Conservation (phyloP, 805 yeast genomes). For the Candida andamanensis region DNA sequence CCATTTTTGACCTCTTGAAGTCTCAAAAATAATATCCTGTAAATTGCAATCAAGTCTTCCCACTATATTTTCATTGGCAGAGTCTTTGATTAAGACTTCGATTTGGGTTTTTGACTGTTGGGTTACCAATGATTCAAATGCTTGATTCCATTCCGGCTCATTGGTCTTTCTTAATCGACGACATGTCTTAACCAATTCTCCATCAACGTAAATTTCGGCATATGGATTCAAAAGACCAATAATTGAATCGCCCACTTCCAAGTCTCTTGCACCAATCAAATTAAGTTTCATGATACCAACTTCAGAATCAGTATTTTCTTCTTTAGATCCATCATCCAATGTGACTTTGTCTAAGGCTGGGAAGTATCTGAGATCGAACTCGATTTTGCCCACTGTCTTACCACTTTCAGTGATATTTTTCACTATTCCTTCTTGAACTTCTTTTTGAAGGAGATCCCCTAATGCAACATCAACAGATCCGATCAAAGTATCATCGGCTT, state of each 20-base stretch:
- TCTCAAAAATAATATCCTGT: constrained; percentile 49
- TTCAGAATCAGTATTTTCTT: constrained; percentile 53
- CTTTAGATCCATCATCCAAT: constrained; percentile 47
- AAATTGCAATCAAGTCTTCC: constrained; percentile 50
- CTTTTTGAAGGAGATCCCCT: constrained; percentile 55
- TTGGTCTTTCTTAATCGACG: constrained; percentile 63
- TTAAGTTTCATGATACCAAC: constrained; percentile 67
- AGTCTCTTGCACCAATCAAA: constrained; percentile 54
- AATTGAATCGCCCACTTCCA: constrained; percentile 50
- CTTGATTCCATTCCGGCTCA: constrained; percentile 69
- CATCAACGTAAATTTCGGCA: constrained; percentile 61
- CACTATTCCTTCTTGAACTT: constrained; percentile 36
- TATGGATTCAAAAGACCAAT: constrained; percentile 56
- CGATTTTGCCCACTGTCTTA: constrained; percentile 52
- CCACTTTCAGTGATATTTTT: constrained; percentile 46
- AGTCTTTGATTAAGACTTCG: constrained; percentile 56
- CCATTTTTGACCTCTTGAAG: constrained; percentile 46
- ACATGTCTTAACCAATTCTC: constrained; percentile 48
- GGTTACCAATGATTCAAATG: constrained; percentile 56
- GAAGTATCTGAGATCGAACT: constrained; percentile 51
- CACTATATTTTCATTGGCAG: constrained; percentile 48
- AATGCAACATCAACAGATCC: constrained; percentile 50
- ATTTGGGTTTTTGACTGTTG: constrained; percentile 54
- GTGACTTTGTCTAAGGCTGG: constrained; percentile 42
- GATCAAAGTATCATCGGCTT: constrained; percentile 49